Percentiles rank a stretch among this genome's conserved stretches.
Evolutionary conservation across 2,329 filamentous ascomycete species (phyloP).

Genomic region (Didymella arachidicola): DNA sequence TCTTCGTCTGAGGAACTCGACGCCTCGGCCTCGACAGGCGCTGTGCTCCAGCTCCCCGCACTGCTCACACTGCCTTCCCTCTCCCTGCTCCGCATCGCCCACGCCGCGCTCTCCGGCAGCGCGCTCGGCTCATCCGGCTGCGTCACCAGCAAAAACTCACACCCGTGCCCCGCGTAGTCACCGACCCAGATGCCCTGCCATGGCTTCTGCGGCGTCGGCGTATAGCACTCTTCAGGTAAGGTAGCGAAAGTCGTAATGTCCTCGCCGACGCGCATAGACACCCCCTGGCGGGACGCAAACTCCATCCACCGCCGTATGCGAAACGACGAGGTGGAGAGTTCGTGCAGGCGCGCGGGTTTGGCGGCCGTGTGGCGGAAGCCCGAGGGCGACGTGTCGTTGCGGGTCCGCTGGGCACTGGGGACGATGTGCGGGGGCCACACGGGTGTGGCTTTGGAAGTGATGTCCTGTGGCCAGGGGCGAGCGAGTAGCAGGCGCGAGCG

Average conservation of each 20-base stretch:
- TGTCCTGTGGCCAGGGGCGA: constrained; percentile 57
- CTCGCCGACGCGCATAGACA: constrained; percentile 58
- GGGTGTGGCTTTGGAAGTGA: constrained; percentile 46
- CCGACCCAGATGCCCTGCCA: constrained; percentile 93
- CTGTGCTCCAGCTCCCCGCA: constrained; percentile 43
- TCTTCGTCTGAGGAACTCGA: constrained; percentile 18
- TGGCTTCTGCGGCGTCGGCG: constrained; percentile 78
- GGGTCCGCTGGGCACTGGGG: constrained; percentile 67
- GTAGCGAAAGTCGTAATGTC: constrained; percentile 72
- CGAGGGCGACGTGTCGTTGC: constrained; percentile 56
- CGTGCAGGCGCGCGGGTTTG: constrained; percentile 60
- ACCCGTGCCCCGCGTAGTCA: constrained; percentile 87
- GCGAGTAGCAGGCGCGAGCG: constrained; percentile 75
- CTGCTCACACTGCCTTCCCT: constrained; percentile 42
- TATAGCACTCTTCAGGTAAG: constrained; percentile 77
- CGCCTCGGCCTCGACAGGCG: constrained; percentile 30
- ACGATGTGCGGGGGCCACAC: constrained; percentile 80
- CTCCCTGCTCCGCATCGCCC: constrained; percentile 38
- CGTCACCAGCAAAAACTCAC: constrained; percentile 83
- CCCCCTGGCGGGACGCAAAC: constrained; percentile 55
- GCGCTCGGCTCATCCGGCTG: constrained; percentile 68
- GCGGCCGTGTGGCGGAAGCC: constrained; percentile 56
- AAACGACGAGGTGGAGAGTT: constrained; percentile 76
- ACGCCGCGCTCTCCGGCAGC: constrained; percentile 48
- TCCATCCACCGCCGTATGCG: constrained; percentile 80